Conservation (phyloP, 495 filamentous ascomycete species). For the Lineolata rhizophorae region DNA sequence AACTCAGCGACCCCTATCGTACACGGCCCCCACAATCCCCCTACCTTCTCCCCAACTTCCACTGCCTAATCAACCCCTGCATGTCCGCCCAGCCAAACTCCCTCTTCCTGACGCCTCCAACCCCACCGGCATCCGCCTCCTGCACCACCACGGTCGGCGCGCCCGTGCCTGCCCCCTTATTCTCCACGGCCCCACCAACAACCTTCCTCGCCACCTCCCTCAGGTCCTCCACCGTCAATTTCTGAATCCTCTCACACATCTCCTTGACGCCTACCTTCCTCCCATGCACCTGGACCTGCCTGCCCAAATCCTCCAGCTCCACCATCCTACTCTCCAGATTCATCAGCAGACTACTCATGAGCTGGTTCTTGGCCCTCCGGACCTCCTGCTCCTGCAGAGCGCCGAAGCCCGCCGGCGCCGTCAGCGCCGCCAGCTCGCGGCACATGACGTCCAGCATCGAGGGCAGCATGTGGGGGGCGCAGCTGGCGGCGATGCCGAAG, state of each 20-base stretch:
- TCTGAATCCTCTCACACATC: constrained; percentile 78
- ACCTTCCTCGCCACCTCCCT: constrained; percentile 65
- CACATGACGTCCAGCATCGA: constrained; percentile 88
- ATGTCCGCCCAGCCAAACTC: constrained; percentile 70
- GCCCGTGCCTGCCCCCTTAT: constrained; percentile 58
- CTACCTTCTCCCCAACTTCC: constrained; percentile 56
- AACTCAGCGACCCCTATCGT: too few relatives aligned
- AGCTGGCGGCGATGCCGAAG: constrained; percentile 81
- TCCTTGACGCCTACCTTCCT: constrained; percentile 74
- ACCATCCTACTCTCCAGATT: constrained; percentile 96
- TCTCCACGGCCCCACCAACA: constrained; percentile 53
- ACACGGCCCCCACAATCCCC: too few relatives aligned
- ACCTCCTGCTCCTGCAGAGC: constrained; percentile 60
- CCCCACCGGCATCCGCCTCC: constrained; percentile 49
- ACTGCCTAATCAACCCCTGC: constrained; percentile 59
- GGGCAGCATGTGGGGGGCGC: constrained; percentile 47
- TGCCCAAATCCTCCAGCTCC: constrained; percentile 89
- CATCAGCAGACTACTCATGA: constrained; percentile 79
- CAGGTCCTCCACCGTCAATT: constrained; percentile 59
- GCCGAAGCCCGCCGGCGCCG: constrained; percentile 1
- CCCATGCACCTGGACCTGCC: constrained; percentile 90
- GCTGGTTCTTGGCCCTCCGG: constrained; percentile 92
- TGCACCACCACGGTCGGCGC: constrained; percentile 90
- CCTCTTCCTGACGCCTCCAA: constrained; percentile 23
- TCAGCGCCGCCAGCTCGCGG: constrained; percentile 61